Evolutionary conservation across 768 basidiomycete genomes (phyloP), one percentile per base, ranked within the genome.

Genomic region (Galerina marginata): DNA sequence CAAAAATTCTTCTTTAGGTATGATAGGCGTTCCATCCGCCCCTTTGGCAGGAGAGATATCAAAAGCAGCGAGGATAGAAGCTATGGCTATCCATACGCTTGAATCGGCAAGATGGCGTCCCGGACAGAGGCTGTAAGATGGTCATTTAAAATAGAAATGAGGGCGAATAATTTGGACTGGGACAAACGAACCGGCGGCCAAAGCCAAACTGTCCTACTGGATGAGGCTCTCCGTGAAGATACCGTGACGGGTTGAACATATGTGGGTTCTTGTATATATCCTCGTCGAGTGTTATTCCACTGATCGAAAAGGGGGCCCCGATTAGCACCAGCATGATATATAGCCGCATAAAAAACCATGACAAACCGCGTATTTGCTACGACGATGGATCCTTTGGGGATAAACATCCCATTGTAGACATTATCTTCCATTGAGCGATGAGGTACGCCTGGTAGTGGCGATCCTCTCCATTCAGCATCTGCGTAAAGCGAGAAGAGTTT

Each of bases 41-140:
- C 43, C 67, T 11, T 62, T 53, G 1, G 54, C 55, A 23, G 66
- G 65, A 16, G 48, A 48, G 43, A 79, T 69, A 33, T 67, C 54
- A 59, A 75, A 74, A 6, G 69, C 61, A 7, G 75, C 69, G 37
- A 76, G 66, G 11, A 79, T 59, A 14, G 65, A 53, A n/a, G 66
- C 65, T 11, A 69, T 66, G 2, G 65, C 66, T 25, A 71, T 68
- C 69, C 75, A 77, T 23, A 81, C 29, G 15, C 78, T 80, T 4
- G 73, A 69, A 40, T 82, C 78, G 0, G 79, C 81, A 39, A 85
- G 66, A 44, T 79, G 59, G n/a, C 74, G 68, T 6, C 81, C 83
- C 3, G 79, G 75, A 60, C 80, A 82, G 25, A 72, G 60, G 7
- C 69, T 69, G 39, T 45, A 5, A 29, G 36, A 37, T 20, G 2